phyloP scores from a whole-genome alignment of 2,329 filamentous ascomycete genomes.

The Fusarium torreyae region DNA sequence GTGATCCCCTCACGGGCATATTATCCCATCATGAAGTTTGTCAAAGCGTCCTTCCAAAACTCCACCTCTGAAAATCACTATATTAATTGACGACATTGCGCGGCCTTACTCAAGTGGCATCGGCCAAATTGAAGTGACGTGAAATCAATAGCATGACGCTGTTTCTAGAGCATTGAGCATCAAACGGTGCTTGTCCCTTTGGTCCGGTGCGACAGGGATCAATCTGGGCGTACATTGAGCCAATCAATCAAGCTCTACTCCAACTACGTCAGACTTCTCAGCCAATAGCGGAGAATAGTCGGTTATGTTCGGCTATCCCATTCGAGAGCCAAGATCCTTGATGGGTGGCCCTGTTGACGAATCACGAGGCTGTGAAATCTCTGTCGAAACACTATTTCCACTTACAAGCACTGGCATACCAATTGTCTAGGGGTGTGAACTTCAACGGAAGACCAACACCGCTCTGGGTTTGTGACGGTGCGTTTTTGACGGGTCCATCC shows the following conservation, averaged over 20 bases:
- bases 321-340: constrained; percentile 21
- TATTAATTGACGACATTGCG: not conserved
- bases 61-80: constrained; percentile 27
- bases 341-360: constrained; percentile 25
- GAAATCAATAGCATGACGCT: constrained; percentile 14
- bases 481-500: constrained; percentile 26
- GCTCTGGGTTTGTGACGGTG: constrained; percentile 27
- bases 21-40: constrained; percentile 37
- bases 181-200: constrained; percentile 38
- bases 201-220: constrained; percentile 44
- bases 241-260: constrained; percentile 32
- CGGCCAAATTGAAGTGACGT: constrained; percentile 20
- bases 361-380: constrained; percentile 47
- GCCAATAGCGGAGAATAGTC: constrained; percentile 48
- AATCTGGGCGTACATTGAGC: constrained; percentile 31
- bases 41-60: constrained; percentile 24
- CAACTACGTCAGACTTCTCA: not conserved
- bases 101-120: no score
- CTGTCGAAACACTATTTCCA: constrained; percentile 44
- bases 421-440: constrained; percentile 28
- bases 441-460: constrained; percentile 29
- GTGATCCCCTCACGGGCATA: constrained; percentile 21
- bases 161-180: constrained; percentile 9
- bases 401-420: constrained; percentile 39
- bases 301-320: constrained; percentile 46